Conservation (phyloP, 768 basidiomycete species). For the Cystobasidium ongulense region DNA sequence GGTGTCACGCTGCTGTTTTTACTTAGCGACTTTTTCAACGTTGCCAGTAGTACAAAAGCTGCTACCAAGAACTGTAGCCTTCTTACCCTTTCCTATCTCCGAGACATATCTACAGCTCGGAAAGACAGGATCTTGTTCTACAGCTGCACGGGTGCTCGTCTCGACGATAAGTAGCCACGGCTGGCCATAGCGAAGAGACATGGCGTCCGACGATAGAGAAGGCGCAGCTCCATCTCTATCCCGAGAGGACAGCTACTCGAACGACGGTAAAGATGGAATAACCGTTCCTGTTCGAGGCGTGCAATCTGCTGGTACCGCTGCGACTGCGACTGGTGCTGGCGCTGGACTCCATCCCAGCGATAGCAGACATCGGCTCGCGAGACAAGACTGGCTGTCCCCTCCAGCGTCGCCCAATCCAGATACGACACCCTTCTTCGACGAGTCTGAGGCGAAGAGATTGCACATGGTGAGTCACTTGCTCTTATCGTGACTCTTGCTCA, state of each 20-base stretch:
- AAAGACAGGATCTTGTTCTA: no score
- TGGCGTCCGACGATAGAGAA: neutral
- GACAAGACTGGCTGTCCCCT: slow-evolving; percentile 29
- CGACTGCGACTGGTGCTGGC: neutral
- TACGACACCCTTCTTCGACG: slow-evolving; percentile 21
- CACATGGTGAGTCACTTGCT: slow-evolving; percentile 19
- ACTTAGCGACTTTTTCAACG: no score
- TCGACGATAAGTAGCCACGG: no score
- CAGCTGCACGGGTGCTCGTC: no score
- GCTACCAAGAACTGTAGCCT: no score
- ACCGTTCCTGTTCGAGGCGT: neutral
- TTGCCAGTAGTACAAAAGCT: no score
- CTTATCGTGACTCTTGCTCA: neutral
- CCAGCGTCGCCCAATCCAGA: slow-evolving; percentile 10
- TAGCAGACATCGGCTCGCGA: neutral
- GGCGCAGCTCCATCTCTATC: neutral
- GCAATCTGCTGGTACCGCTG: neutral
- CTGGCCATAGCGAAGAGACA: no score
- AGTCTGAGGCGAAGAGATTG: slow-evolving; percentile 13
- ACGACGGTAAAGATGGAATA: neutral
- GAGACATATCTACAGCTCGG: no score
- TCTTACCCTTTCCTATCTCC: no score
- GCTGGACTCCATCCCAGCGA: neutral
- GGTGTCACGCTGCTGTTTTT: no score
- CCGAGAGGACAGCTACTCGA: neutral